A percentile compares a stretch with the other conserved stretches of the same genome.
These are phyloP conservation scores for Cercospora janseana DNA, from an alignment of 2,329 filamentous ascomycete genomes.

Conservation along the genomic window DNA sequence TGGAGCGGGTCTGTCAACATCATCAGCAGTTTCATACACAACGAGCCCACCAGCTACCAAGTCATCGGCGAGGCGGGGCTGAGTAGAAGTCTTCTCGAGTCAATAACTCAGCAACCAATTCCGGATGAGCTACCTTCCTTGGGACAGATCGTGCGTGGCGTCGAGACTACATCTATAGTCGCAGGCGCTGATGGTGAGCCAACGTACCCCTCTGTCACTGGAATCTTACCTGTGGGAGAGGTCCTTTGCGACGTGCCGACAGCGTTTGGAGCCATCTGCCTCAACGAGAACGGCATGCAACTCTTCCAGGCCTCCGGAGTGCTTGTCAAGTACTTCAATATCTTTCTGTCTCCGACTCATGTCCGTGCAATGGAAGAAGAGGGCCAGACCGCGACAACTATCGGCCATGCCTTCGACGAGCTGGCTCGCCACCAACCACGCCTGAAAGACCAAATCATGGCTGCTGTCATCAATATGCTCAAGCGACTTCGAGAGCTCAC, in stretches of 20 bases:
- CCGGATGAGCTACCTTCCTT: constrained; percentile 28
- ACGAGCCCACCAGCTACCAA: constrained; percentile 95
- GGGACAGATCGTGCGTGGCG: constrained; percentile 23
- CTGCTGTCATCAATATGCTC: constrained; percentile 86
- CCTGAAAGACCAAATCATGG: constrained; percentile 75
- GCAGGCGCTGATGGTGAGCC: constrained; percentile 27
- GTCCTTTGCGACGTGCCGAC: constrained; percentile 83
- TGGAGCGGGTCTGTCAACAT: constrained; percentile 95
- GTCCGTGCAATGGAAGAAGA: constrained; percentile 77
- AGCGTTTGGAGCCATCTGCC: constrained; percentile 87
- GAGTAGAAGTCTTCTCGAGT: constrained; percentile 79
- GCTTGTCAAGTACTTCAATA: constrained; percentile 83
- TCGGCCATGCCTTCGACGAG: constrained; percentile 89
- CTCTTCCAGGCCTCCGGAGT: constrained; percentile 81
- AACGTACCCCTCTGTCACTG: constrained; percentile 39
- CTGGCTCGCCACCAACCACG: constrained; percentile 88
- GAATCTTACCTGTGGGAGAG: constrained; percentile 83
- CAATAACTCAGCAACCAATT: constrained; percentile 57
- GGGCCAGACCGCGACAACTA: constrained; percentile 63
- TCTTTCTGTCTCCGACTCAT: constrained; percentile 92
- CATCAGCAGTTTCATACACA: constrained; percentile 94
- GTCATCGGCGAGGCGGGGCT: constrained; percentile 93
- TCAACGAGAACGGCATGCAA: constrained; percentile 83
- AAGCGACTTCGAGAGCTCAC: constrained; percentile 75
- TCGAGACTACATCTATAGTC: constrained; percentile 17